phyloP scores from a whole-genome alignment of 805 yeast species.

The Dipodascopsis uninucleata region DNA sequence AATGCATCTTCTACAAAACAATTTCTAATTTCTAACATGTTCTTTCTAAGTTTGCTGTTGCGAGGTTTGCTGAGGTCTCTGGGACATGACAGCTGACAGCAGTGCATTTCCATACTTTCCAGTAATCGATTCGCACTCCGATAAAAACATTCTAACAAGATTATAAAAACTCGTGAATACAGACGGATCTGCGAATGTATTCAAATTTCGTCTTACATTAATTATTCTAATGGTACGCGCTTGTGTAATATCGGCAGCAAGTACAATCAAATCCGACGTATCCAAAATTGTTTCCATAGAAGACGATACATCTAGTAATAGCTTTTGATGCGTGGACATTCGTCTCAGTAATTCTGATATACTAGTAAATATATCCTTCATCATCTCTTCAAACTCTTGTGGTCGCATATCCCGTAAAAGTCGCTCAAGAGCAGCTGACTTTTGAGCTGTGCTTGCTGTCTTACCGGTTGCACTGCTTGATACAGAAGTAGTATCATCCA shows the following conservation, averaged over 20 bases:
- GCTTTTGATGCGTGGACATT: constrained; percentile 71
- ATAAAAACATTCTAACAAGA: constrained; percentile 62
- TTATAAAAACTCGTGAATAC: constrained; percentile 66
- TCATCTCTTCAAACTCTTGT: constrained; percentile 69
- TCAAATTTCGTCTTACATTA: constrained; percentile 70
- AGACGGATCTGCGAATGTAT: constrained; percentile 53
- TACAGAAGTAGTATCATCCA: constrained; percentile 38
- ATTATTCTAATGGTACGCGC: constrained; percentile 72
- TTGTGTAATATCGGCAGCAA: constrained; percentile 69
- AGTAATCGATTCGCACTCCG: constrained; percentile 78
- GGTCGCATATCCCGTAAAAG: constrained; percentile 65
- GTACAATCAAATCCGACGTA: constrained; percentile 40
- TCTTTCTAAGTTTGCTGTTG: too few species aligned
- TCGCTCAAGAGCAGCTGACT: constrained; percentile 43
- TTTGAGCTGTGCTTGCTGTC: constrained; percentile 34
- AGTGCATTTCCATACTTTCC: constrained; percentile 63
- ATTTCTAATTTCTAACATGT: too few species aligned
- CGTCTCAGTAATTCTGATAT: constrained; percentile 72
- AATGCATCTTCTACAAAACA: too few species aligned
- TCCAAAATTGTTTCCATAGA: constrained; percentile 37
- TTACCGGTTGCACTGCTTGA: constrained; percentile 30
- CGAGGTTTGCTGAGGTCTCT: background rate
- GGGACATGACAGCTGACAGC: constrained; percentile 50
- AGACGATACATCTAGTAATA: constrained; percentile 67
- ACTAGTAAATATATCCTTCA: constrained; percentile 55